Evolutionary conservation across 108 stramenopile species (phyloP), one percentile per base, ranked within the genome.

Genomic region (Skeletonema costatum): DNA sequence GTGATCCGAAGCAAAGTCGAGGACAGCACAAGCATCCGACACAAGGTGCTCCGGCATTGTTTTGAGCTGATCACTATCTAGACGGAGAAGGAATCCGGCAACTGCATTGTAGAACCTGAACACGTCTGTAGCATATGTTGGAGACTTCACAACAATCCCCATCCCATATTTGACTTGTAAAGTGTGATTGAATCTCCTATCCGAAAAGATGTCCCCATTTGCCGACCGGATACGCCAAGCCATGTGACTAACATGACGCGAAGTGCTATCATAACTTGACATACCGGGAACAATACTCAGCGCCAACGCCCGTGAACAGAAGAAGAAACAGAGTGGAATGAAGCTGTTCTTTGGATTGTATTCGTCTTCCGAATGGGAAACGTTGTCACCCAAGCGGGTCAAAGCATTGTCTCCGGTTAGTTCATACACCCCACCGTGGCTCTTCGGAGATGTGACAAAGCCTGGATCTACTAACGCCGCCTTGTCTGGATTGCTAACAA

Each of bases 21-120:
- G 44, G 38, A 89, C 81, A 46, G 86, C 80, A 74, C 95, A 96
- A 38, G 89, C 77, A 75, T 93, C 90, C 48, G 85, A 83, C 16
- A 94, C 90, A 75, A 96, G 86, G 58, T 90, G 88, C 71, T 96
- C 93, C 2, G 95, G 95, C 90, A 93, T 94, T 5, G 74, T 67
- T 39, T 72, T 63, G 11, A 96, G 66, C 53, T 72, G 53, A 12
- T 87, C 84, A 63, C 89, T 85, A 32, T 81, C 75, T 66, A 91
- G 71, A 31, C 70, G 59, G 50, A 83, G 63, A n/a, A 96, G 30
- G 16, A 93, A 68, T 36, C 87, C 88, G 29, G 91, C 87, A 17
- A 86, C 70, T 32, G 92, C 68, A 72, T 94, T 84, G 60, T 68
- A 90, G 72, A 94, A 96, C 11, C 79, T 78, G 6, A 92, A 56